Evolutionary conservation across 768 basidiomycete genomes (phyloP), one percentile per base, ranked within the genome.

Genomic region (Mrakia hoshinonis): DNA sequence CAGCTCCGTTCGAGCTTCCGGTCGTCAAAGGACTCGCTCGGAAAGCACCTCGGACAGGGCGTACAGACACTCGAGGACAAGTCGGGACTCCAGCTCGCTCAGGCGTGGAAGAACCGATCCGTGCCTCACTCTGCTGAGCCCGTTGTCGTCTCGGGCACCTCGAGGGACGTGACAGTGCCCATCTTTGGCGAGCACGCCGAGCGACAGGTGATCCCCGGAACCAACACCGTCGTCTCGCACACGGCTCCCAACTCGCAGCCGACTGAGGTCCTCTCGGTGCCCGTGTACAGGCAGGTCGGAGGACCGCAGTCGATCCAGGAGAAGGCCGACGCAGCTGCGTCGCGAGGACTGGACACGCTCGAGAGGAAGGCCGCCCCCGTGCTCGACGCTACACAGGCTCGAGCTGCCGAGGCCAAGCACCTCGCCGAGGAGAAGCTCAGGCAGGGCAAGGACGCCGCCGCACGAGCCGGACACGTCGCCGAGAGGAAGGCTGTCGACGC

Each of bases 71-170:
- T 72, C 65, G 70, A 72, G 48, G 22, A 43, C n/a, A 46, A 12
- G 15, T 60, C 70, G 1, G 70, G 70, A 12, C 65, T 72, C 15
- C 51, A 72, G 34, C 66, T 72, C 22, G 58, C 64, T 26, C 31
- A 67, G 55, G 70, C 70, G 7, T 72, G 51, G 47, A 64, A 67
- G 54, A 72, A 61, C 58, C 36, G 24, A 15, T 20, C n/a, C 24
- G 51, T 24, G 49, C 26, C 47, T n/a, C 31, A 63, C n/a, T 26
- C 6, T 24, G 36, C 48, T 15, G 48, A 51, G 18, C 39, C 67
- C 3, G 34, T 47, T 11, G 43, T 72, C 51, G 39, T 51, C 24
- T 34, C 24, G 52, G 26, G 22, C 49, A 46, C 65, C 1, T 46
- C 43, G 18, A 43, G 52, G 31, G 36, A 58, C 6, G 55, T 54